Percentiles rank a stretch among this genome's conserved stretches.
phyloP scores from a whole-genome alignment of 83 land plant genomes.

The Picea abies region DNA sequence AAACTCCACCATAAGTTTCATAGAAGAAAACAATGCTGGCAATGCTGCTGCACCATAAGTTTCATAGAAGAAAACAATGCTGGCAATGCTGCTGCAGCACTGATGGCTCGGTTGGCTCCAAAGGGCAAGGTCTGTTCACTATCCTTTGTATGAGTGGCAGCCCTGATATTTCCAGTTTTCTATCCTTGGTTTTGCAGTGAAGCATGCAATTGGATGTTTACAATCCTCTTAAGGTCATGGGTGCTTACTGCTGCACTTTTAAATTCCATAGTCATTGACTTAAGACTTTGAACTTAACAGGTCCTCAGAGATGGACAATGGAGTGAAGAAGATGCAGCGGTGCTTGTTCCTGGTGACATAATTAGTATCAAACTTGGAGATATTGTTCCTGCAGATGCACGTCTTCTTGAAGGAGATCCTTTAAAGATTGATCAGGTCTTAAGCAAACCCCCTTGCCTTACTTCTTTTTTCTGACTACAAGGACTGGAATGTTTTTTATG shows the following conservation, averaged over 20 bases:
- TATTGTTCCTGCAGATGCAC: slow-evolving; percentile 88
- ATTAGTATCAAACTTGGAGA: slow-evolving; percentile 84
- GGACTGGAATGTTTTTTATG: not conserved
- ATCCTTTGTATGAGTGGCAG: not conserved
- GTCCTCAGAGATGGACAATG: slow-evolving; percentile 78
- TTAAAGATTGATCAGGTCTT: slow-evolving; percentile 74
- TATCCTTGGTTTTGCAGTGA: not conserved
- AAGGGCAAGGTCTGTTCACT: slow-evolving; percentile 47
- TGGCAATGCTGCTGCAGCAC: slow-evolving; percentile 72
- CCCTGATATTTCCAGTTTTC: not conserved
- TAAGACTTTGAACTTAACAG: slow-evolving; percentile 26
- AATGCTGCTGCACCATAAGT: slow-evolving; percentile 72
- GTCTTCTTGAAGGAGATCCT: slow-evolving; percentile 90
- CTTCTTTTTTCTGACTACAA: not conserved
- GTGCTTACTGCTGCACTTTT: not conserved
- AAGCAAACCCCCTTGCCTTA: not conserved
- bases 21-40: slow-evolving; percentile 73
- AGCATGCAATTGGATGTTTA: not conserved
- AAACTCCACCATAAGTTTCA: slow-evolving; percentile 68
- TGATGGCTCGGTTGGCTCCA: slow-evolving; percentile 73
- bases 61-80: slow-evolving; percentile 74
- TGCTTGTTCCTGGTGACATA: slow-evolving; percentile 82
- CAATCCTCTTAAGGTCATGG: not conserved
- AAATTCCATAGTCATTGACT: not conserved
- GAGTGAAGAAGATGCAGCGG: slow-evolving; percentile 72